phyloP scores from a whole-genome alignment of 176 grass and related monocot species.

The Chrysopogon serrulatus region DNA sequence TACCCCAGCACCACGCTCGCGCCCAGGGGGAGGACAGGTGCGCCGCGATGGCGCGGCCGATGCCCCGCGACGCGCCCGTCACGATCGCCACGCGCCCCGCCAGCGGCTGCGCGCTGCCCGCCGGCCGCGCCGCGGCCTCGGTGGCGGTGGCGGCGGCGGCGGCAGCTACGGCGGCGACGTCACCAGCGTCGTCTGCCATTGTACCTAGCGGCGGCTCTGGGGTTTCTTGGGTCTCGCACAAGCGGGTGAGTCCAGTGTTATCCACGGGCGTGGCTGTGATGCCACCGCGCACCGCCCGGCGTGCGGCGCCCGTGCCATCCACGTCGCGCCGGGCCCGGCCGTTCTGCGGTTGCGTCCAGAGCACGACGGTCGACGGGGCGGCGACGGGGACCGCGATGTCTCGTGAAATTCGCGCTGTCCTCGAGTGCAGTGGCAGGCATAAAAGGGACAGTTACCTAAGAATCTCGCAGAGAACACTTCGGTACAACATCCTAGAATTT shows the following conservation, averaged over 20 bases:
- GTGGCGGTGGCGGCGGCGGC: background rate
- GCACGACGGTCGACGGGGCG: background rate
- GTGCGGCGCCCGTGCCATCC: constrained; percentile 14
- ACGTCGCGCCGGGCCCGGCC: background rate
- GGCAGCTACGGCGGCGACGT: background rate
- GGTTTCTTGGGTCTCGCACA: background rate
- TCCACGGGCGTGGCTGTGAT: background rate
- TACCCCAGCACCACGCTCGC: constrained; percentile 60
- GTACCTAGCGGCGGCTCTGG: background rate
- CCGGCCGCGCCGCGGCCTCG: background rate
- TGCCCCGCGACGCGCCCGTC: constrained; percentile 44
- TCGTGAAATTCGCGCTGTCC: background rate
- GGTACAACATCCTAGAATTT: background rate
- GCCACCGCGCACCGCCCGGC: background rate
- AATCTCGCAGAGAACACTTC: background rate
- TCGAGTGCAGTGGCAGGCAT: no score
- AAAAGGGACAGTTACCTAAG: background rate
- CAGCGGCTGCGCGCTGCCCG: constrained; percentile 7
- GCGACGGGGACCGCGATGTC: background rate
- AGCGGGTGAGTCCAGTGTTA: background rate
- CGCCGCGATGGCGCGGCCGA: constrained; percentile 46
- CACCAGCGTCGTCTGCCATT: background rate
- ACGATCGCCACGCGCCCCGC: constrained; percentile 55
- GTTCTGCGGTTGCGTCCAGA: background rate
- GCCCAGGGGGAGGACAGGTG: constrained; percentile 54